Evolutionary conservation across 2,329 filamentous ascomycete species (phyloP).

Genomic region (Cladophialophora chaetospira): DNA sequence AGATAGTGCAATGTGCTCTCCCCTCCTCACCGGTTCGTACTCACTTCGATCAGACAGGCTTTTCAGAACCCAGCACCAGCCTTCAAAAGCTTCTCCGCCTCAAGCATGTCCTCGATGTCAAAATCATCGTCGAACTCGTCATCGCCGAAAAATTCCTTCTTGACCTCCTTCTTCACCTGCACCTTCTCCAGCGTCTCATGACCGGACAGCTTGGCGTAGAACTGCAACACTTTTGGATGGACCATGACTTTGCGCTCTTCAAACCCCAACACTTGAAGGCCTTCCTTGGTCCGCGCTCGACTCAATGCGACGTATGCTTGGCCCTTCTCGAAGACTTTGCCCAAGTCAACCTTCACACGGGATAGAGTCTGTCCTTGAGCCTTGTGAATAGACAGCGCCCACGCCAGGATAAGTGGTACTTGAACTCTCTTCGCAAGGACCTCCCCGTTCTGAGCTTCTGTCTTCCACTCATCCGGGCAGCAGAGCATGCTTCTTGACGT

Average conservation of each 20-base stretch:
- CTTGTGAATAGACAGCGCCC: constrained; percentile 97
- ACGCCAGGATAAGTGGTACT: constrained; percentile 87
- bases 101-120: constrained; percentile 28
- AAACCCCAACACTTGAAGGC: constrained; percentile 85
- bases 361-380: constrained; percentile 94
- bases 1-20: too few relatives aligned
- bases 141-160: constrained; percentile 36
- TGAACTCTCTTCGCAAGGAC: constrained; percentile 84
- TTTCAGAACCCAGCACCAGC: not conserved
- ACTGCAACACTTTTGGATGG: constrained; percentile 79
- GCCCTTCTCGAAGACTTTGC: constrained; percentile 92
- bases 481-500: constrained; percentile 75
- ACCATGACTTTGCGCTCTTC: constrained; percentile 92
- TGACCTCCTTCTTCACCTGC: constrained; percentile 25
- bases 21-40: too few relatives aligned
- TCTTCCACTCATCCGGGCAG: constrained; percentile 89
- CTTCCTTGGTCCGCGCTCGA: constrained; percentile 83
- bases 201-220: constrained; percentile 80
- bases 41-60: too few relatives aligned
- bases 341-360: constrained; percentile 89
- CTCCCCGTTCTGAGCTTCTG: constrained; percentile 93
- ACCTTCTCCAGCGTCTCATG: constrained; percentile 57
- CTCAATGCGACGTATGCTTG: constrained; percentile 96
- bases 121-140: constrained; percentile 49
- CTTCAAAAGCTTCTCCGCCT: constrained; percentile 20